Conservation (phyloP, 352 stramenopile genomes). For the Phytophthora tentaculata region DNA sequence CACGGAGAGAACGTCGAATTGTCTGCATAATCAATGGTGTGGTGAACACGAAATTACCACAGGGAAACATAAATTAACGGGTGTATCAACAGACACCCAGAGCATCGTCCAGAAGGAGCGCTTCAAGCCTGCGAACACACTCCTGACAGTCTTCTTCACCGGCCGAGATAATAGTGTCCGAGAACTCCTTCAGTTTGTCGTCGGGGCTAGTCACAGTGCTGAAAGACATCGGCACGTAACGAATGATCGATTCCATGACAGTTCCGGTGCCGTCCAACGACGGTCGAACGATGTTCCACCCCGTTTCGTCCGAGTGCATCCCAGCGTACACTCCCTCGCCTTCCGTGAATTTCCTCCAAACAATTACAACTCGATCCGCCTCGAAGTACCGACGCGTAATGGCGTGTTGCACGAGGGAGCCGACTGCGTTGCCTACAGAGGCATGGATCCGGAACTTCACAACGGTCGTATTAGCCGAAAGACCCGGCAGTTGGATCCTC, state of each 20-base stretch:
- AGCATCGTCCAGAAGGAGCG: conserved; percentile 29
- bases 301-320: conserved; percentile 64
- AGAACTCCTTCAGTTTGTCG: conserved; percentile 25
- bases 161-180: conserved; percentile 13
- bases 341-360: conserved; percentile 55
- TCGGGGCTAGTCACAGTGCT: conserved; percentile 2
- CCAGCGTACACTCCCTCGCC: conserved; percentile 43
- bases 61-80: conserved; percentile 1
- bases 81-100: conserved; percentile 19
- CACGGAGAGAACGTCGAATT: background rate
- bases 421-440: conserved; percentile 3
- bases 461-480: conserved; percentile 34
- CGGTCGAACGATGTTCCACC: conserved; percentile 45
- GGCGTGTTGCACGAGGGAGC: conserved; percentile 22
- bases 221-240: conserved; percentile 35
- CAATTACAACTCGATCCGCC: conserved; percentile 46
- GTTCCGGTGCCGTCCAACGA: conserved; percentile 11
- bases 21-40: conserved; percentile 1
- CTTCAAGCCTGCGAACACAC: conserved; percentile 19
- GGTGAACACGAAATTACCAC: background rate
- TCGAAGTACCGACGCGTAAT: conserved; percentile 54
- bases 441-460: conserved; percentile 29
- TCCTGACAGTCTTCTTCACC: conserved; percentile 30
- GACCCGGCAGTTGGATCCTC: conserved; percentile 18
- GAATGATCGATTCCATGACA: conserved; percentile 27